Conservation (phyloP, 306 rosid species). For the Rosa rugosa region DNA sequence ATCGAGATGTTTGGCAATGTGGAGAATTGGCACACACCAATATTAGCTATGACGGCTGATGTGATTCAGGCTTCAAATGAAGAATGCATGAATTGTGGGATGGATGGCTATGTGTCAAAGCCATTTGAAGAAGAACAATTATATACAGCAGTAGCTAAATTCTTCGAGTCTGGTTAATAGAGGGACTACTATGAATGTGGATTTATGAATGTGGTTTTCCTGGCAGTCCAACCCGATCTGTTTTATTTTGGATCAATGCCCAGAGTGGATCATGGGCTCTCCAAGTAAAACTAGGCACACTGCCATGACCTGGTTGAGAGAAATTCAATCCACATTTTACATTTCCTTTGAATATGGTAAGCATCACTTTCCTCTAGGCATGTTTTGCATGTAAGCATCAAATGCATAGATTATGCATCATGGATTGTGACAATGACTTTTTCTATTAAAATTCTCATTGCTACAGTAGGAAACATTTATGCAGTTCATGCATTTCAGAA, state of each 20-base stretch:
- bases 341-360: conserved; percentile 15
- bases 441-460: not conserved
- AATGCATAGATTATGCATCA: conserved; percentile 8
- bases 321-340: conserved; percentile 9
- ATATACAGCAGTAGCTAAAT: conserved; percentile 54
- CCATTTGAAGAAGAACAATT: conserved; percentile 91
- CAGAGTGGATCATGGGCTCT: conserved; percentile 11
- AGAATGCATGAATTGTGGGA: conserved; percentile 82
- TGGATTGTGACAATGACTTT: not conserved
- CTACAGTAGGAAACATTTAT: not conserved
- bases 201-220: not conserved
- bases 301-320: conserved; percentile 30
- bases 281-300: conserved; percentile 10
- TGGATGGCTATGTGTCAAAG: conserved; percentile 86
- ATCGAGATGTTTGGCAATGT: conserved; percentile 53
- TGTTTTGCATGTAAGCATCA: conserved; percentile 20
- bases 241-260: conserved; percentile 17
- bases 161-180: conserved; percentile 49
- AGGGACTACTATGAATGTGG: conserved; percentile 9
- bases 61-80: conserved; percentile 74
- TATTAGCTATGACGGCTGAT: conserved; percentile 97
- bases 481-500: not conserved
- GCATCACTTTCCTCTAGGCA: conserved; percentile 9
- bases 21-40: conserved; percentile 74
- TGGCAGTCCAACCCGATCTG: conserved; percentile 23